Conservation (phyloP, 2,329 filamentous ascomycete genomes). For the Arachnomyces sp. region DNA sequence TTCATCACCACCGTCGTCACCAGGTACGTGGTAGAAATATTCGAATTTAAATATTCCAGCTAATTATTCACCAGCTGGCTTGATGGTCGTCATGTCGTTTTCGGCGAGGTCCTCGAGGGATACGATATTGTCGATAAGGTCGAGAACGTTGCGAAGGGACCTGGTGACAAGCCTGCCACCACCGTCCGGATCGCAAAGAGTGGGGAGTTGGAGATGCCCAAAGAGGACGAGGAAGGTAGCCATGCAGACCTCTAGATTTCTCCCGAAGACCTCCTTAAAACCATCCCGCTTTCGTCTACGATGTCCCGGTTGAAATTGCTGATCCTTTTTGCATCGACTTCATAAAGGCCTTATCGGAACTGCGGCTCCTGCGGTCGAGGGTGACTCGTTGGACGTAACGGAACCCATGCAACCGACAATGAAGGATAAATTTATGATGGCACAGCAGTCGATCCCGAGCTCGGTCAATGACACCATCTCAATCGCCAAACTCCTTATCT, state of each 20-base stretch:
- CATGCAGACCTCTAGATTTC: slow-evolving; percentile 55
- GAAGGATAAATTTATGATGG: slow-evolving; percentile 3
- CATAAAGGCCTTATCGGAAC: slow-evolving; percentile 38
- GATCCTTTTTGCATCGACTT: slow-evolving; percentile 28
- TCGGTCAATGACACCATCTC: too few species aligned
- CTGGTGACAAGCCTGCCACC: slow-evolving; percentile 50
- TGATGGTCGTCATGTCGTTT: slow-evolving; percentile 59
- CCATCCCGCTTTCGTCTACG: not conserved
- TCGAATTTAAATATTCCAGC: not conserved
- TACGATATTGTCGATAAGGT: slow-evolving; percentile 60
- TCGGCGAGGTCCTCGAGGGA: slow-evolving; percentile 62
- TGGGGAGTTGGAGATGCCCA: slow-evolving; percentile 54
- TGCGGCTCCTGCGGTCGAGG: slow-evolving; percentile 32
- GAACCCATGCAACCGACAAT: slow-evolving; percentile 14
- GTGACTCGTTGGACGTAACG: slow-evolving; percentile 37
- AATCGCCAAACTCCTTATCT: too few species aligned
- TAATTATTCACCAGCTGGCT: slow-evolving; percentile 42
- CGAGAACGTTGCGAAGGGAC: slow-evolving; percentile 53
- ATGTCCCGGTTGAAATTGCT: slow-evolving; percentile 18
- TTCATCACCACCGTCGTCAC: slow-evolving; percentile 59
- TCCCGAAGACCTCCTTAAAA: slow-evolving; percentile 15
- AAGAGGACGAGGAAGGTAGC: slow-evolving; percentile 51
- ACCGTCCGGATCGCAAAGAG: slow-evolving; percentile 59
- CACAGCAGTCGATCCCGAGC: too few species aligned
- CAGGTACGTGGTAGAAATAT: slow-evolving; percentile 25